Evolutionary conservation across 768 basidiomycete species (phyloP).

Genomic region (Tulasnella sp.): DNA sequence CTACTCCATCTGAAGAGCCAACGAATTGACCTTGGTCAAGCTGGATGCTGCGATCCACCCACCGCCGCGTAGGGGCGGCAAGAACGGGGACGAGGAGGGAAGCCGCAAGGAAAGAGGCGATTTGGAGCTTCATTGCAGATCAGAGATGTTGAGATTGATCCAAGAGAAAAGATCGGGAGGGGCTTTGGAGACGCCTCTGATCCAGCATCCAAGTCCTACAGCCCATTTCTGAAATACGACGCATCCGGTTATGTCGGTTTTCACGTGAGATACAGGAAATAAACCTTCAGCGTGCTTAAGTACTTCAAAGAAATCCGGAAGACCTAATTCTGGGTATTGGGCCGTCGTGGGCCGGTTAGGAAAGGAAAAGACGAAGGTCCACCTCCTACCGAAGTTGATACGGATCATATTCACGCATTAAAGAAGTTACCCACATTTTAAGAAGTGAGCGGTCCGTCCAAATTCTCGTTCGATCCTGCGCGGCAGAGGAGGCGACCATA

Average conservation of each 20-base stretch:
- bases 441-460: background rate
- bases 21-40: slow-evolving; percentile 47
- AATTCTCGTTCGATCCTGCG: background rate
- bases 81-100: background rate
- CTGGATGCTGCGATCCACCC: slow-evolving; percentile 37
- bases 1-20: slow-evolving; percentile 38
- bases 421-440: background rate
- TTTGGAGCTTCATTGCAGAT: background rate
- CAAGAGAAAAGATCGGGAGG: background rate
- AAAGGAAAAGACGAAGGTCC: background rate
- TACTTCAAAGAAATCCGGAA: background rate
- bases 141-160: background rate
- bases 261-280: background rate
- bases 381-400: background rate
- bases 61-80: background rate
- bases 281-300: background rate
- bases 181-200: background rate
- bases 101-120: background rate
- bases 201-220: background rate
- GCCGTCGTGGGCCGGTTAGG: background rate
- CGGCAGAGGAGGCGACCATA: background rate
- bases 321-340: background rate
- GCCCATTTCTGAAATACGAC: background rate
- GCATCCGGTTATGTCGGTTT: background rate
- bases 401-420: background rate